These are phyloP conservation scores for Colletotrichum tamarilloi DNA, from an alignment of 2,329 filamentous ascomycete genomes.

Conservation along the genomic window DNA sequence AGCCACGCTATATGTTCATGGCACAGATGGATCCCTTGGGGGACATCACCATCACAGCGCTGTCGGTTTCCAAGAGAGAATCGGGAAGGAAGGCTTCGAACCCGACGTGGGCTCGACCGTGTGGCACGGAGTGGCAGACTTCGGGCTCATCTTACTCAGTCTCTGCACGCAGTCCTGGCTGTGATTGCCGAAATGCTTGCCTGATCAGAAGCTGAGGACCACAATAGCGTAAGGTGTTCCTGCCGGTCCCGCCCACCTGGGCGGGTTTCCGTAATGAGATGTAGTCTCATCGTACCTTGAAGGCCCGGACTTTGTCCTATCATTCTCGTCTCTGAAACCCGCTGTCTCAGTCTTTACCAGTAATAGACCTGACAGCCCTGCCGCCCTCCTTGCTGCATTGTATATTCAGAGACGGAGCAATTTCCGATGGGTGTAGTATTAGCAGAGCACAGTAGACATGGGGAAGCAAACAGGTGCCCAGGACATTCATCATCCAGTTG, in stretches of 20 bases:
- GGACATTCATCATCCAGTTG: conserved; percentile 70
- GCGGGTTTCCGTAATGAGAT: not conserved
- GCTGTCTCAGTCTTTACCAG: conserved; percentile 1
- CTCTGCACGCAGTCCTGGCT: not conserved
- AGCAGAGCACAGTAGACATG: conserved; percentile 63
- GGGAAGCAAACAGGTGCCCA: conserved; percentile 76
- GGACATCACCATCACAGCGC: conserved; percentile 54
- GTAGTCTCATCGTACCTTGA: not conserved
- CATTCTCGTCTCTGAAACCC: not conserved
- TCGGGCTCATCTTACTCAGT: not conserved
- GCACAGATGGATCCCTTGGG: conserved; percentile 61
- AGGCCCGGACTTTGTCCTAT: not conserved
- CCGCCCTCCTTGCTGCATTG: conserved; percentile 42
- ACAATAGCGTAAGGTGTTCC: not conserved
- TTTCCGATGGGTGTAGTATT: conserved; percentile 58
- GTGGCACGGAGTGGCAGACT: conserved; percentile 20
- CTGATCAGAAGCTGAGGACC: not conserved
- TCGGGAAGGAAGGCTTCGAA: conserved; percentile 41
- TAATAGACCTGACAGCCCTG: conserved; percentile 9
- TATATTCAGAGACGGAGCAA: conserved; percentile 66
- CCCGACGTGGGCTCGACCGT: conserved; percentile 42
- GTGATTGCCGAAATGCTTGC: not conserved
- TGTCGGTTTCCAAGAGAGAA: conserved; percentile 52
- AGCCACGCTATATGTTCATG: conserved; percentile 57
- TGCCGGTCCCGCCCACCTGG: not conserved